Evolutionary conservation across 495 filamentous ascomycete species (phyloP).

Genomic region (Clavariopsis aquatica): DNA sequence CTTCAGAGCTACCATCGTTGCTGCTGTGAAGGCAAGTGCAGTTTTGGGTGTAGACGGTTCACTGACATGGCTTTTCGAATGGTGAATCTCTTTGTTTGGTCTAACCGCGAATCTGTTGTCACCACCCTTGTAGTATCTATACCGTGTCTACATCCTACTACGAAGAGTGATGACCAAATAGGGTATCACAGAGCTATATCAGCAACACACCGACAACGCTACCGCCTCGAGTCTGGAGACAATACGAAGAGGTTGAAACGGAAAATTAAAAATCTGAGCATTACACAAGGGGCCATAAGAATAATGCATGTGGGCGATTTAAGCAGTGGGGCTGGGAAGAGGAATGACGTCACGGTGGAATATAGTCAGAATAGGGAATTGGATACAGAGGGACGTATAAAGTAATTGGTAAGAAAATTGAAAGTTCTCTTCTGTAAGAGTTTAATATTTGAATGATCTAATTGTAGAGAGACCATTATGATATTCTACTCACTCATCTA

Average conservation of each 20-base stretch:
- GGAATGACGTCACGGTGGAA: conserved; percentile 8
- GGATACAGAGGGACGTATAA: not conserved
- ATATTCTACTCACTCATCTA: not conserved
- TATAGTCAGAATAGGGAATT: conserved; percentile 3
- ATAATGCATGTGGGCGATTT: conserved; percentile 11
- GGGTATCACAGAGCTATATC: not conserved
- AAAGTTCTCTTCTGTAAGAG: not conserved
- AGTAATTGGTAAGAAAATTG: not conserved
- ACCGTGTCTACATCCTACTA: conserved; percentile 19
- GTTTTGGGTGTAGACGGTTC: not conserved
- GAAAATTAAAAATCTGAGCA: not conserved
- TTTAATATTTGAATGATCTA: not conserved
- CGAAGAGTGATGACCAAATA: not conserved
- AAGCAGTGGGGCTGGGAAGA: conserved; percentile 14
- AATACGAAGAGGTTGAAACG: not conserved
- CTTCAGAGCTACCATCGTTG: conserved; percentile 13
- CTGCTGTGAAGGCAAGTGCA: conserved; percentile 16
- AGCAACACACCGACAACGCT: conserved; percentile 10
- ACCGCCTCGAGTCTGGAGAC: not conserved
- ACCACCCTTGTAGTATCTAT: conserved; percentile 22
- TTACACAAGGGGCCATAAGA: not conserved
- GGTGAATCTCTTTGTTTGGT: conserved; percentile 18
- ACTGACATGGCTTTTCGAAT: conserved; percentile 1
- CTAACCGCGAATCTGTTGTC: conserved; percentile 3
- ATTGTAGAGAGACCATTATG: not conserved